phyloP scores from a whole-genome alignment of 106 monocot species.

The Allium fistulosum region DNA sequence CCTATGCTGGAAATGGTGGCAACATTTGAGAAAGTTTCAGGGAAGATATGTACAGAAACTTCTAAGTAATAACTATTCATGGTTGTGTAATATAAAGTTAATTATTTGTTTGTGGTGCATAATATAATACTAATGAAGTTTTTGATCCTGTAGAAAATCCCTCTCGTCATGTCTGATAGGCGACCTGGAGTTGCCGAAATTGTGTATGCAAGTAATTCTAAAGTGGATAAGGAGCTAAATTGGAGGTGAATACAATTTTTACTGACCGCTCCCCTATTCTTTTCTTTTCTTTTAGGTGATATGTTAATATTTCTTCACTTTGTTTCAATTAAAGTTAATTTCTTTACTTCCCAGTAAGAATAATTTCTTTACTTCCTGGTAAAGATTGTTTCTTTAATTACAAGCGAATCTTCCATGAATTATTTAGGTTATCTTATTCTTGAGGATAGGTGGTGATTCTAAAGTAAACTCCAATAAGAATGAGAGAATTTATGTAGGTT shows the following conservation, averaged over 20 bases:
- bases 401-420: not conserved
- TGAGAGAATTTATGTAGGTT: no score
- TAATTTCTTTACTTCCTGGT: not conserved
- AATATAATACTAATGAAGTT: not conserved
- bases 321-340: no score
- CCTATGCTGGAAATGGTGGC: constrained; percentile 76
- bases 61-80: not conserved
- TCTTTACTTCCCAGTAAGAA: no score
- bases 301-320: no score
- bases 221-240: constrained; percentile 68
- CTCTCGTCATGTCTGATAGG: constrained; percentile 45
- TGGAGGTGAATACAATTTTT: constrained; percentile 53
- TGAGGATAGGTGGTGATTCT: no score
- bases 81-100: no score
- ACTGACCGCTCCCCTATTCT: no score
- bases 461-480: no score
- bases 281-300: no score
- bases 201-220: constrained; percentile 60
- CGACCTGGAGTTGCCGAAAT: constrained; percentile 78
- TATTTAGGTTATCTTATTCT: no score
- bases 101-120: no score
- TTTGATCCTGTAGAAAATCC: constrained; percentile 54
- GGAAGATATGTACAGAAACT: constrained; percentile 40
- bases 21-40: constrained; percentile 86
- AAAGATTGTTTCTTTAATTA: not conserved